These are phyloP conservation scores for Juglanconis sp. DNA, from an alignment of 2,329 filamentous ascomycete genomes.

Conservation along the genomic window DNA sequence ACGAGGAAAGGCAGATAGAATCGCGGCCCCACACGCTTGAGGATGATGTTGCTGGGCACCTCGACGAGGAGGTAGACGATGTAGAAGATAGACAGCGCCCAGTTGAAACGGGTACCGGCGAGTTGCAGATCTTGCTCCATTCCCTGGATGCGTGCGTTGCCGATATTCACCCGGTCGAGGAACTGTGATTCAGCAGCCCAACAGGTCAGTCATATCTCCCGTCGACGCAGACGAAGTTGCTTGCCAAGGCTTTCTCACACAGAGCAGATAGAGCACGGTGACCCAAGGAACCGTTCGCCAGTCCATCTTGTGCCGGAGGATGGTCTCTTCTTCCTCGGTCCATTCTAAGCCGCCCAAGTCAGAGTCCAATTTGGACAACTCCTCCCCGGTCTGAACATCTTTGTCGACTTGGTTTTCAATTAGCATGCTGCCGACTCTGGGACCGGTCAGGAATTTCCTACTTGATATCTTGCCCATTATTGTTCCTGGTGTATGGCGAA, in stretches of 20 bases:
- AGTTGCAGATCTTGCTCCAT: slow-evolving; percentile 47
- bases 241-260: slow-evolving; percentile 37
- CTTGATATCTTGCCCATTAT: too few species aligned
- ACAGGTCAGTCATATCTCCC: neutral
- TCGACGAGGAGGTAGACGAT: slow-evolving; percentile 54
- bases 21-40: slow-evolving; percentile 51
- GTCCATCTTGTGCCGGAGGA: slow-evolving; percentile 50
- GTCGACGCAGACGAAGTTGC: neutral
- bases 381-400: neutral
- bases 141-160: slow-evolving; percentile 55
- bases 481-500: too few species aligned
- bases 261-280: slow-evolving; percentile 51
- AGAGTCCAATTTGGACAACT: slow-evolving; percentile 13
- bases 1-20: slow-evolving; percentile 53
- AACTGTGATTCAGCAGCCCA: slow-evolving; percentile 22
- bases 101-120: slow-evolving; percentile 51
- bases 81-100: slow-evolving; percentile 57
- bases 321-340: slow-evolving; percentile 48
- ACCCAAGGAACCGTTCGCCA: slow-evolving; percentile 49
- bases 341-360: slow-evolving; percentile 35
- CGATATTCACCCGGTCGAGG: slow-evolving; percentile 39
- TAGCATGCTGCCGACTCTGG: neutral
- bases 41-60: slow-evolving; percentile 52
- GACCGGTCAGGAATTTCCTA: too few species aligned
- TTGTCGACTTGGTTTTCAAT: neutral